Evolutionary conservation across 2,329 filamentous ascomycete genomes (phyloP).

Genomic region (Penicillium thymicola): DNA sequence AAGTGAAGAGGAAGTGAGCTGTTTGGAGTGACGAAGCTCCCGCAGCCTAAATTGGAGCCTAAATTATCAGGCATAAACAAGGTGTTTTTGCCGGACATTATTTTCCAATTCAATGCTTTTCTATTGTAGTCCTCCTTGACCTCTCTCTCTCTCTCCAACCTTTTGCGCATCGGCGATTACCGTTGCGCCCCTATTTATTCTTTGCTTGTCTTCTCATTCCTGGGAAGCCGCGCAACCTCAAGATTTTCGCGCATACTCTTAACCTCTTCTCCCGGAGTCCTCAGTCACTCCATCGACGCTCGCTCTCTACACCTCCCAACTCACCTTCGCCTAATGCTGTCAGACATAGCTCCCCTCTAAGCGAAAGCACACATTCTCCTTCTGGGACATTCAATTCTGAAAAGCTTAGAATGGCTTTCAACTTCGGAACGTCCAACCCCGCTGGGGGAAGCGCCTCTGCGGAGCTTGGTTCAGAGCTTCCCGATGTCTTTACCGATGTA

Average conservation of each 20-base stretch:
- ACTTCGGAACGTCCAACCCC: conserved; percentile 52
- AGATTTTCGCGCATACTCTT: conserved; percentile 46
- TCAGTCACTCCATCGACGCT: conserved; percentile 43
- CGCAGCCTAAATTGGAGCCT: conserved; percentile 35
- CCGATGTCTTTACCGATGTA: conserved; percentile 80
- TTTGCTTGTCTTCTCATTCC: conserved; percentile 20
- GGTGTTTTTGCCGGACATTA: conserved; percentile 24
- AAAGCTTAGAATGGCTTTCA: conserved; percentile 59
- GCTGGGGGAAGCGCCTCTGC: conserved; percentile 39
- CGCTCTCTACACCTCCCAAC: conserved; percentile 38
- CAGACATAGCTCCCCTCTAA: conserved; percentile 32
- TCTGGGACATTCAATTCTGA: conserved; percentile 34
- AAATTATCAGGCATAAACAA: conserved; percentile 17
- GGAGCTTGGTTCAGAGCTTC: conserved; percentile 63
- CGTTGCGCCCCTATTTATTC: conserved; percentile 7
- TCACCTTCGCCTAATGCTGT: conserved; percentile 41
- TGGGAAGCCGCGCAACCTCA: conserved; percentile 28
- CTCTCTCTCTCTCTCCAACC: conserved; percentile 3
- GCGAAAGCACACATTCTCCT: conserved; percentile 36
- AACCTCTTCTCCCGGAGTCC: conserved; percentile 44
- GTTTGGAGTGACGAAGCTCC: conserved; percentile 44
- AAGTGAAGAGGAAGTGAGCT: conserved; percentile 35
- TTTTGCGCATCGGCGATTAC: conserved; percentile 10
- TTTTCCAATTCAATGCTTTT: conserved; percentile 20
- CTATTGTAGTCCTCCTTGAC: conserved; percentile 13